Evolutionary conservation across 2,329 filamentous ascomycete genomes (phyloP).

Genomic region (Hypoxylon sp.): DNA sequence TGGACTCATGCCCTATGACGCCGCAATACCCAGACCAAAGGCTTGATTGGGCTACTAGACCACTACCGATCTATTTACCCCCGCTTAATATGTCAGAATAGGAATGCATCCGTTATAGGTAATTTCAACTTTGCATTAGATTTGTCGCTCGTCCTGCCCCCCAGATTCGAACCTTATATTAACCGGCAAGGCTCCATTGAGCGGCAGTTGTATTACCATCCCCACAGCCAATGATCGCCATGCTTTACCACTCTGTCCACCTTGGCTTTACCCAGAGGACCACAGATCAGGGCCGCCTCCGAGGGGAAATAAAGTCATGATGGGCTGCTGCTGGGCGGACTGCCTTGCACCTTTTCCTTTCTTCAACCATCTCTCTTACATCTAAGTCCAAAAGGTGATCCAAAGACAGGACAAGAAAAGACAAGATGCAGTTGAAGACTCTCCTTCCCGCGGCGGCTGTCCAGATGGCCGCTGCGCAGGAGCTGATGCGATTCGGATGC

Average conservation of each 20-base stretch:
- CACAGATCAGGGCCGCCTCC: slow-evolving; percentile 24
- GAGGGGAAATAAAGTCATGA: slow-evolving; percentile 37
- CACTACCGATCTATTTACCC: slow-evolving; percentile 39
- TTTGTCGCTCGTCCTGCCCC: slow-evolving; percentile 38
- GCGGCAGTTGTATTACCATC: slow-evolving; percentile 41
- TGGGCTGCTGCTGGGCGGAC: slow-evolving; percentile 16
- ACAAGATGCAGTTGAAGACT: slow-evolving; percentile 44
- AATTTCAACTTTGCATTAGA: slow-evolving; percentile 42
- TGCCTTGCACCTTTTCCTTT: slow-evolving; percentile 20
- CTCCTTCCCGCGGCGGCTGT: slow-evolving; percentile 42
- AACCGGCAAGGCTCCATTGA: slow-evolving; percentile 41
- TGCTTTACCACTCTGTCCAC: slow-evolving; percentile 35
- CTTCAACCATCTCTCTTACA: slow-evolving; percentile 12
- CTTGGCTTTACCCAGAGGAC: slow-evolving; percentile 44
- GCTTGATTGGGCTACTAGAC: slow-evolving; percentile 24
- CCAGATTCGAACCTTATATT: slow-evolving; percentile 38
- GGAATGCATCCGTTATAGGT: slow-evolving; percentile 36
- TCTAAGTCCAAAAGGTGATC: neutral
- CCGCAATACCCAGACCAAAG: slow-evolving; percentile 24
- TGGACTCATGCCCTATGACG: slow-evolving; percentile 25
- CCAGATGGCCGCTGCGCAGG: slow-evolving; percentile 44
- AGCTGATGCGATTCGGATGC: slow-evolving; percentile 50
- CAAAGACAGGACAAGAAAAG: slow-evolving; percentile 22
- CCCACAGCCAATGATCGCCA: slow-evolving; percentile 40
- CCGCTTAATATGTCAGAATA: slow-evolving; percentile 41